Base-by-base conservation (phyloP, 306 rosid genomes). In the Lithocarpus polystachyus region DNA sequence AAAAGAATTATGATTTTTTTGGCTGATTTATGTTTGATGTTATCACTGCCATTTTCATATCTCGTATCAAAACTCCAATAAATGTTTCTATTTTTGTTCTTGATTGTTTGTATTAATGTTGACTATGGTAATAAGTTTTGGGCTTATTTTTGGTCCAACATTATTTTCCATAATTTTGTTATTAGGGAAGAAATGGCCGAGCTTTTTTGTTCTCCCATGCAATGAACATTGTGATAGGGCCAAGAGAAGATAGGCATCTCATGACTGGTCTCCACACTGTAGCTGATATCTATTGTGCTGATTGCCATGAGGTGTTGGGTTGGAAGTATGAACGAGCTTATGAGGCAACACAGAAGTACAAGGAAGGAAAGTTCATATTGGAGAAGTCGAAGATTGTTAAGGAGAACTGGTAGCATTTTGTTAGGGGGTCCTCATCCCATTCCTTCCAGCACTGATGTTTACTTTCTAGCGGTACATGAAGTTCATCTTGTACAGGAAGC, bases 121-220 rank as follows among this genome's bases (percentile, higher is more conserved):
- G 56, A 6, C 73, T 81, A 3, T 76, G 77, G 19, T 64, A 20
- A 10, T 24, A 26, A 17, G 31, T 61, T 6, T 61, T 70, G 77
- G 18, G 73, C 54, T 45, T 60, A 54, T 20, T 22, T 31, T 17
- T 19, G 54, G 64, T 81, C 64, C 74, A 84, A 84, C 81, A n/a
- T 65, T 82, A 12, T 85, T 81, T 82, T 70, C 48, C 76, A 37
- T 17, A 79, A 74, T 79, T 65, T 61, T 80, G 45, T 73, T 51
- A 75, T n/a, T 75, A 95, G 98, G 99, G 98, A 79, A 91, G 89
- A 90, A 85, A 91, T 19, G 93, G 99, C 52, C 91, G 98, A 76
- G 99, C 99, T 55, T 95, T 95, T 81, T 93, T 95, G 88, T 95
- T 95, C 86, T 91, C 99, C 77, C 99, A 95, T 61, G 96, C 94